Percentiles rank a stretch among this genome's conserved stretches.
These are phyloP conservation scores for Umbelopsis sp. DNA, from an alignment of 192 early-diverging fungal species.

Conservation along the genomic window DNA sequence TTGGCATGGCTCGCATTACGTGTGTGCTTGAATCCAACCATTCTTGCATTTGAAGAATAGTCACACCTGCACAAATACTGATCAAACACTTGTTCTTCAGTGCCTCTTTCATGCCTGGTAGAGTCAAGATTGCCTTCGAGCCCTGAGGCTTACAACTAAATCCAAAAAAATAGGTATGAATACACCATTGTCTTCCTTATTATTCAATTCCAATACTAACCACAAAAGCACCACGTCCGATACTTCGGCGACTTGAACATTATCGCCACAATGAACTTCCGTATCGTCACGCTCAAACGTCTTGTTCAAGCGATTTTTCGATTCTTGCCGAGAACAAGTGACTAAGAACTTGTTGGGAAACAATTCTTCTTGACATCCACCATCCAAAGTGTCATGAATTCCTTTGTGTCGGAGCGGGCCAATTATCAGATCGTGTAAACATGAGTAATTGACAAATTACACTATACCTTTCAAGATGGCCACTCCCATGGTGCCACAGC, in stretches of 20 bases:
- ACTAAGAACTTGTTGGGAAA: slow-evolving; percentile 47
- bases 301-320: slow-evolving; percentile 29
- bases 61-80: slow-evolving; percentile 55
- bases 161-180: too few species aligned
- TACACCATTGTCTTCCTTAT: too few species aligned
- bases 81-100: slow-evolving; percentile 47
- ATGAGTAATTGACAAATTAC: neutral
- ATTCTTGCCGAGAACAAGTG: slow-evolving; percentile 47
- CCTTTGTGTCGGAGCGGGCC: neutral
- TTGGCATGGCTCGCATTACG: slow-evolving; percentile 58
- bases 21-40: slow-evolving; percentile 48
- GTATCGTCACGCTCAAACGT: slow-evolving; percentile 24
- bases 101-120: slow-evolving; percentile 43
- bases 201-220: slow-evolving; percentile 20
- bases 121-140: slow-evolving; percentile 45
- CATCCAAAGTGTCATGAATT: slow-evolving; percentile 39
- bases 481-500: slow-evolving; percentile 58
- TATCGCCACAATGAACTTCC: slow-evolving; percentile 32
- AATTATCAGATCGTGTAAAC: neutral
- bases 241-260: slow-evolving; percentile 41
- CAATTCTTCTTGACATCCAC: neutral
- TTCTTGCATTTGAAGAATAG: slow-evolving; percentile 46
- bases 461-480: slow-evolving; percentile 48
- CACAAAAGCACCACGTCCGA: slow-evolving; percentile 50
- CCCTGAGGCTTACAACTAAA: slow-evolving; percentile 47